These are phyloP conservation scores for Spiraea crenata DNA, from an alignment of 331 rosid genomes.

Conservation along the genomic window DNA sequence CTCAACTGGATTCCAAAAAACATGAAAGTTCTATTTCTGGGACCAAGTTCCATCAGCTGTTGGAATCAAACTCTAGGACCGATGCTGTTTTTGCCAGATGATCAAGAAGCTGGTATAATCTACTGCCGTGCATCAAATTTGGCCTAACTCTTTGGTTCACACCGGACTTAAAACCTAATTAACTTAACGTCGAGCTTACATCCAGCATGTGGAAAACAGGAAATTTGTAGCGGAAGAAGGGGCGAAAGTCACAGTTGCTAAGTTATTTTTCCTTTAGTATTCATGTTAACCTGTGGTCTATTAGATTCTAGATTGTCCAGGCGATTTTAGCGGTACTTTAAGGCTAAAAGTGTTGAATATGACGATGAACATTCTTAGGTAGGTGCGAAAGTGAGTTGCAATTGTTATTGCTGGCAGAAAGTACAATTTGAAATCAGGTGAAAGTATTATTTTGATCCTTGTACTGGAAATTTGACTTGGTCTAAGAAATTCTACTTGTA, in stretches of 20 bases:
- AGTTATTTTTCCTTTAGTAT: not conserved
- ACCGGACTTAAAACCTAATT: not conserved
- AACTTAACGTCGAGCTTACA: not conserved
- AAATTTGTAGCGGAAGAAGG: conserved; percentile 6
- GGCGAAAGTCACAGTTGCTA: not conserved
- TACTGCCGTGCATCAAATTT: not conserved
- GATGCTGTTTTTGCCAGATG: conserved; percentile 31
- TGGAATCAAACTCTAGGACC: conserved; percentile 3
- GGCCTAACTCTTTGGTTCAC: not conserved
- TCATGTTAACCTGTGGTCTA: not conserved
- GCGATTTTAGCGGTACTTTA: not conserved
- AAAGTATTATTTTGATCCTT: not conserved
- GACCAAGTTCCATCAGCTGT: conserved; percentile 20
- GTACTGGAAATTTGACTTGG: not conserved
- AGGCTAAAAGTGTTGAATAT: not conserved
- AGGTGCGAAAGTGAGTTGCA: not conserved
- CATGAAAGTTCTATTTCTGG: conserved; percentile 23
- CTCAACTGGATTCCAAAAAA: conserved; percentile 15
- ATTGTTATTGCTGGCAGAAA: not conserved
- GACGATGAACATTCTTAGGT: not conserved
- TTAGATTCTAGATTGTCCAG: not conserved
- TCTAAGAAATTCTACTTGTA: not conserved
- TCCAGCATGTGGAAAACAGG: conserved; percentile 1
- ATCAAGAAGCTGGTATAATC: not conserved
- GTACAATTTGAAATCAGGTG: not conserved